Base-by-base conservation (phyloP, 1,139 yeast species). In the Pichia cactophila region DNA sequence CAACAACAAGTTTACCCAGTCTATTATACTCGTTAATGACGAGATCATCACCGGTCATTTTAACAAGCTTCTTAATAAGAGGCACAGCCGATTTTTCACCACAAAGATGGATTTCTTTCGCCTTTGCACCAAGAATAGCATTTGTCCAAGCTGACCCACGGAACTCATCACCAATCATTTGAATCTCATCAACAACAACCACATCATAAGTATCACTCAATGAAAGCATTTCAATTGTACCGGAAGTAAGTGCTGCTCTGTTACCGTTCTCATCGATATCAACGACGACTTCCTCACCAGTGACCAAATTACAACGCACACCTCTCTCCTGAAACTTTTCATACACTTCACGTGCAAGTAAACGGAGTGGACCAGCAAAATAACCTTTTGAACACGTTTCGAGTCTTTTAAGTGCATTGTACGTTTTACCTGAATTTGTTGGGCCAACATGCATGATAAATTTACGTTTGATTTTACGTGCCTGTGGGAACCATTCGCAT, bases 131-230 rank as follows among this genome's bases (percentile, higher is more conserved):
- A 46, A 92, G 69, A 3, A 92, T 72, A 0, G 96, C 97, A 59
- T 81, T 81, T 0, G 97, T 86, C 98, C 98, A 92, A 0, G 97
- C 95, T 69, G 87, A 83, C 0, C 99, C 99, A 55, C 99, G 70
- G 31, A 71, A 70, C 7, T 71, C 70, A 63, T 90, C 96, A 5
- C 80, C 81, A 59, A 92, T 80, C 97, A 94, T 89, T 63, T 92
- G 99, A 54, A 94, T 92, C 64, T 92, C 99, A 69, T 92, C 99
- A 42, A 92, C 77, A 26, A 92, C 92, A 48, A 95, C 92, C 23
- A 89, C 83, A 56, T 94, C 98, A 74, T 85, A 79, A 41, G 76
- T 75, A 44, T 74, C 76, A 47, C 71, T 72, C 43, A 81, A 59
- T 12, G 92, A 87, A 26, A 89, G 75, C 98, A 94, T 92, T 62